Evolutionary conservation across 345 rosid species (phyloP), one percentile per base, ranked within the genome.

Genomic region (Rhodamnia rubescens): DNA sequence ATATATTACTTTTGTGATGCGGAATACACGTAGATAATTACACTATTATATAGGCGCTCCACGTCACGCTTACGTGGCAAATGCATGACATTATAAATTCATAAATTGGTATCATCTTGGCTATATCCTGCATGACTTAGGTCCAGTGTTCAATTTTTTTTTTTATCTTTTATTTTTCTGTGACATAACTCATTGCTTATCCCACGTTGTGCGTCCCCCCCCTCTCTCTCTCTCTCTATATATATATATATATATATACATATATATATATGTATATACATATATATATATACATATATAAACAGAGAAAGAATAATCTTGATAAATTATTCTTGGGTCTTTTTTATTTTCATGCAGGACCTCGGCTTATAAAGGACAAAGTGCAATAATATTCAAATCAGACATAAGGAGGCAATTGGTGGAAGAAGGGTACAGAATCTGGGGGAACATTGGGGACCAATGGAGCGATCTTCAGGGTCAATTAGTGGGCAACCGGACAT

Each of bases 381-480:
- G 86, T 5, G 84, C 88, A 27, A 27, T 59, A n/a, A 42, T 69
- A 14, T 87, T 36, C 44, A 87, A 87, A 84, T 87, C 88, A 24
- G 82, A 81, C 52, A 81, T 87, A 2, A 84, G 88, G 74, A 80
- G 40, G 86, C 88, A 87, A 29, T 21, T 87, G 84, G 82, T 51
- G 86, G 84, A 56, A 29, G 59, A 87, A 81, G 88, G 88, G 8
- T 87, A 84, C 86, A 80, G 86, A n/a, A 84, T 87, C 21, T 80
- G 88, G 88, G 88, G 88, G 53, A 87, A 87, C 50, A 53, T 87
- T 8, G 88, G 88, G 26, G 88, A 87, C 36, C 88, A 87, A 13
- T 87, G 88, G 88, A 87, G 88, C 40, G 88, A 87, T 42, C 83
- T 87, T 57, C 86, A 87, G n/a, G 88, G 88, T 49, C 84, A 87